Evolutionary conservation across 129 eudicot genomes (phyloP).

Genomic region (Flaveria trinervia): DNA sequence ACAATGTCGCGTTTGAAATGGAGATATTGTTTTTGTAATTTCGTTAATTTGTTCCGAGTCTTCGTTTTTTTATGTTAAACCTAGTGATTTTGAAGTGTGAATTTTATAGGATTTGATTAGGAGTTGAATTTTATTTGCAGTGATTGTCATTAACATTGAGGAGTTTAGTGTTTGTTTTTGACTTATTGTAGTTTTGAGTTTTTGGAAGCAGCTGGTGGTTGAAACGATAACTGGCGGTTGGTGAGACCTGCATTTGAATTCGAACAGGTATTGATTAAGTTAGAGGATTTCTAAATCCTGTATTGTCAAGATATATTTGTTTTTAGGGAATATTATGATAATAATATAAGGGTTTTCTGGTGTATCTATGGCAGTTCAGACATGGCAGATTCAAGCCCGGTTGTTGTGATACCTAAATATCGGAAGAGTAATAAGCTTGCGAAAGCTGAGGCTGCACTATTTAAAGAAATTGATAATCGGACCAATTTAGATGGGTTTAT

Average conservation of each 20-base stretch:
- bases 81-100: constrained; percentile 19
- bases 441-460: constrained; percentile 91
- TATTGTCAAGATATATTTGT: constrained; percentile 15
- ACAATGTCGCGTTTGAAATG: constrained; percentile 23
- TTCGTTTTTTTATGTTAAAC: constrained; percentile 19
- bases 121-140: not conserved
- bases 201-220: not conserved
- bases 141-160: not conserved
- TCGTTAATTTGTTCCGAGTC: not conserved
- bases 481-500: constrained; percentile 58
- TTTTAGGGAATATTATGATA: not conserved
- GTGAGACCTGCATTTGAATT: constrained; percentile 20
- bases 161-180: not conserved
- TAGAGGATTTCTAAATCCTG: constrained; percentile 2
- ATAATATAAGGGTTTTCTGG: constrained; percentile 23
- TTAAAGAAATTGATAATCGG: constrained; percentile 58
- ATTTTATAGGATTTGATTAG: constrained; percentile 16
- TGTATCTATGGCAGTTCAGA: constrained; percentile 25
- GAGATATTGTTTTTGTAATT: constrained; percentile 8
- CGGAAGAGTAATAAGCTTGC: constrained; percentile 67
- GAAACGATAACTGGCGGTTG: constrained; percentile 18
- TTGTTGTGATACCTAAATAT: constrained; percentile 65
- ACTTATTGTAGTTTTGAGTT: not conserved
- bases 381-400: constrained; percentile 74
- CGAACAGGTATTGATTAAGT: constrained; percentile 30